Evolutionary conservation across 2,329 filamentous ascomycete species (phyloP).

Genomic region (Aureobasidium sp.): DNA sequence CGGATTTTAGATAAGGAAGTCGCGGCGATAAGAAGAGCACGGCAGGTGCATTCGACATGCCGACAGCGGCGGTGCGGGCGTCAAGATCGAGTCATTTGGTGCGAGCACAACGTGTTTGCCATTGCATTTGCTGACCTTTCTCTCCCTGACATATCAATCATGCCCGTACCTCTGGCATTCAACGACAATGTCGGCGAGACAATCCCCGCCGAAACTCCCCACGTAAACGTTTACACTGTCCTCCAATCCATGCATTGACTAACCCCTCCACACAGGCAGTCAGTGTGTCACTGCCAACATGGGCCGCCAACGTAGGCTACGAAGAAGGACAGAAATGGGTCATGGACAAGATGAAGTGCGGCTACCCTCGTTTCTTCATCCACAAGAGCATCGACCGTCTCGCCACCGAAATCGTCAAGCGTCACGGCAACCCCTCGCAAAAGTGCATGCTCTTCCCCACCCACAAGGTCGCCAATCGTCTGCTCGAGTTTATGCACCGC

Average conservation of each 20-base stretch:
- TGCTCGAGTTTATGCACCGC: conserved; percentile 62
- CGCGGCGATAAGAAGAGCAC: background rate
- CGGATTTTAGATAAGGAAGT: background rate
- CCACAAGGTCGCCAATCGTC: conserved; percentile 60
- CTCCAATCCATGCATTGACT: conserved; percentile 8
- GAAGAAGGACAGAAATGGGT: conserved; percentile 90
- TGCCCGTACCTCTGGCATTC: conserved; percentile 23
- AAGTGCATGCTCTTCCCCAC: conserved; percentile 79
- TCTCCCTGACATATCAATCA: conserved; percentile 17
- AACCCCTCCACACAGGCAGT: conserved; percentile 58
- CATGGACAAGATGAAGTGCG: conserved; percentile 74
- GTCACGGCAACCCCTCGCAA: conserved; percentile 52
- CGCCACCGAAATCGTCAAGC: conserved; percentile 58
- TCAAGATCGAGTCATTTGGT: background rate
- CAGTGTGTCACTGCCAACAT: conserved; percentile 91
- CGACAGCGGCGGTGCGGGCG: background rate
- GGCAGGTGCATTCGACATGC: background rate
- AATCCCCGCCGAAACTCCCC: conserved; percentile 69
- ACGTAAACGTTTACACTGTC: conserved; percentile 47
- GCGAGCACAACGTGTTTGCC: background rate
- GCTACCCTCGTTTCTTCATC: conserved; percentile 93
- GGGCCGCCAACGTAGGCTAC: conserved; percentile 84
- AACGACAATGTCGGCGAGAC: conserved; percentile 52
- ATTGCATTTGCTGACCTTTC: conserved; percentile 4
- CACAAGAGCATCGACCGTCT: conserved; percentile 75